phyloP scores from a whole-genome alignment of 2,329 filamentous ascomycete species.

The Metarhizium robertsii region DNA sequence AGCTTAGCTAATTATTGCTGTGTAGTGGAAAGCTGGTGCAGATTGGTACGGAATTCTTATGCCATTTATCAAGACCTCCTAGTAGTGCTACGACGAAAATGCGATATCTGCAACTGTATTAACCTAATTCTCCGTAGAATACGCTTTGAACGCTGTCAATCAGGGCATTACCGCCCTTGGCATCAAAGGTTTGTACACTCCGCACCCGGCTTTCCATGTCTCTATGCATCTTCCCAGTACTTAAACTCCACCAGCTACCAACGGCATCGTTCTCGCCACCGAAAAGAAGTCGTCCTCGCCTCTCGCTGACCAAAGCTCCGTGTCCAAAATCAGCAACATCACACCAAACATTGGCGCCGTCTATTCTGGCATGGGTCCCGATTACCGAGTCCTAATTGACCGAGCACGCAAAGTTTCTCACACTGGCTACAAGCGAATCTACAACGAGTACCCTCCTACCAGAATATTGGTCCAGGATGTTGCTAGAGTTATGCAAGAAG shows the following conservation, averaged over 20 bases:
- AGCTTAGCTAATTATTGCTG: constrained; percentile 33
- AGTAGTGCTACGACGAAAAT: background rate
- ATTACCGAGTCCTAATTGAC: constrained; percentile 96
- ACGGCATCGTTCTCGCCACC: constrained; percentile 96
- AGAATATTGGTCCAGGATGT: constrained; percentile 99
- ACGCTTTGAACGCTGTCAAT: constrained; percentile 98
- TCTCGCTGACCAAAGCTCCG: constrained; percentile 87
- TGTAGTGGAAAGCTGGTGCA: constrained; percentile 94
- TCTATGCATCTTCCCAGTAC: background rate
- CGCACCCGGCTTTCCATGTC: background rate
- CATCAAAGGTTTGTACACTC: constrained; percentile 70
- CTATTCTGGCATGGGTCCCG: constrained; percentile 97
- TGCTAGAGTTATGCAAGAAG: constrained; percentile 95
- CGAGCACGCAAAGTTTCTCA: constrained; percentile 97
- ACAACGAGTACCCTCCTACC: constrained; percentile 99
- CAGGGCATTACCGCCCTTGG: constrained; percentile 96
- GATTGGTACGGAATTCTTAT: constrained; percentile 52
- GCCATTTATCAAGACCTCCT: background rate
- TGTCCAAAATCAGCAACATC: constrained; percentile 95
- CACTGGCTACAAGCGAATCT: constrained; percentile 98
- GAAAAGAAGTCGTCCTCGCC: constrained; percentile 99
- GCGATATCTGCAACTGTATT: background rate
- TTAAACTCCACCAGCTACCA: constrained; percentile 58
- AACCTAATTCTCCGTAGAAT: constrained; percentile 53
- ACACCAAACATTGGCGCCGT: constrained; percentile 99